Evolutionary conservation across 164 flowering plant genomes (phyloP).

Genomic region (Stephania yunnanensis): DNA sequence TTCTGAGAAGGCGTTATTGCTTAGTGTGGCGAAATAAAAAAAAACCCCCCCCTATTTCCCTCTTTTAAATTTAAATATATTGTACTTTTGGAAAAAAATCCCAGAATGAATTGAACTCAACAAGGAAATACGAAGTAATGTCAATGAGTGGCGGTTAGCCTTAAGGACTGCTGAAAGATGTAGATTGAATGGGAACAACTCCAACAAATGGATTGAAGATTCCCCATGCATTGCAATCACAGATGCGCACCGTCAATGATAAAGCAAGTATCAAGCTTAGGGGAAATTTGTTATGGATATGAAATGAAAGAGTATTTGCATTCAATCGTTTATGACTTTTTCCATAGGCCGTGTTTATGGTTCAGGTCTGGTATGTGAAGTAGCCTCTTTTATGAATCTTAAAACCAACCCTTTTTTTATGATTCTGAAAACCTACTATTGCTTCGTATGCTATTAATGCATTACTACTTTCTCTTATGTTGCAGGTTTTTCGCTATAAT

Average conservation of each 20-base stretch:
- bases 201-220: slow-evolving; percentile 56
- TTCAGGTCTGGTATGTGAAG: no score
- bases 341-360: not conserved
- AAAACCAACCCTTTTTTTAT: no score
- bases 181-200: slow-evolving; percentile 28
- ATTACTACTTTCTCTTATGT: not conserved
- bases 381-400: no score
- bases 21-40: no score
- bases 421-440: not conserved
- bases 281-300: not conserved
- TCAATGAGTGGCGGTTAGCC: no score
- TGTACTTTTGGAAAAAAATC: no score
- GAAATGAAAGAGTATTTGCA: not conserved
- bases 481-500: slow-evolving; percentile 84
- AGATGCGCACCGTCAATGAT: slow-evolving; percentile 55
- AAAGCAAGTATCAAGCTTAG: slow-evolving; percentile 27
- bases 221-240: slow-evolving; percentile 47
- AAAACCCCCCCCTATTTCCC: no score
- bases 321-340: not conserved
- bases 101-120: slow-evolving; percentile 96
- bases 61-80: no score
- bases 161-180: slow-evolving; percentile 57
- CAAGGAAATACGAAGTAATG: slow-evolving; percentile 59
- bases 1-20: no score
- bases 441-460: not conserved